Evolutionary conservation across 2,329 filamentous ascomycete species (phyloP), one percentile per base, ranked within the genome.

Genomic region (Aspergillus tamarii): DNA sequence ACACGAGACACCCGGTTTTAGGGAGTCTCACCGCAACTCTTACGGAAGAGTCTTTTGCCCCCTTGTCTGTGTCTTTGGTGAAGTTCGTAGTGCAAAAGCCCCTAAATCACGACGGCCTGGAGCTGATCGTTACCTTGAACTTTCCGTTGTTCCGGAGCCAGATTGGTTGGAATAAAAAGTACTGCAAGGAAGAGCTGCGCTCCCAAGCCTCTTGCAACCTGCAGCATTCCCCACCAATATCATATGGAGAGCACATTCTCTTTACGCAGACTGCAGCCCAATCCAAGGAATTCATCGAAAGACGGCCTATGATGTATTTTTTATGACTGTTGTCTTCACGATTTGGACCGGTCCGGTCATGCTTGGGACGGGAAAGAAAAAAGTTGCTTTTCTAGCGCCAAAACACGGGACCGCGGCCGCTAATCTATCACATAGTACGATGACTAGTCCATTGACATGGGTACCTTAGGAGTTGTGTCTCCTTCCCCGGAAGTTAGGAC

Each of bases 101-200:
- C 61, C 58, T 32, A 45, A 54, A 43, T 56, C 9, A 54, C 60
- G 54, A 52, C 54, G 50, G 45, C 36, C 57, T 50, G 61, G 65
- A 60, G 63, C 63, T 64, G 66, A 65, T 69, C 66, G 55, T 62
- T 59, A 48, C 54, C 60, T 55, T 62, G 57, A 57, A 57, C 36
- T 59, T 53, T 8, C 48, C 36, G 52, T 53, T 53, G 50, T 43
- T 30, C 53, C 32, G 59, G 61, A 43, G 63, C 34, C 16, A 39
- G 52, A 55, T 55, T 55, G 52, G 52, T 36, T 55, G 56, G 26
- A 36, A 26, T 6, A 52, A 59, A 53, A 57, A 61, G 52, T 63
- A 65, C 61, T 67, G 64, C 67, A 69, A 62, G 67, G 67, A 69
- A 66, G 30, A 55, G 52, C 52, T 55, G 32, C 21, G 21, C 52